Evolutionary conservation across 371 early-diverging fungal species (phyloP).

Genomic region (Mortierella sp.): DNA sequence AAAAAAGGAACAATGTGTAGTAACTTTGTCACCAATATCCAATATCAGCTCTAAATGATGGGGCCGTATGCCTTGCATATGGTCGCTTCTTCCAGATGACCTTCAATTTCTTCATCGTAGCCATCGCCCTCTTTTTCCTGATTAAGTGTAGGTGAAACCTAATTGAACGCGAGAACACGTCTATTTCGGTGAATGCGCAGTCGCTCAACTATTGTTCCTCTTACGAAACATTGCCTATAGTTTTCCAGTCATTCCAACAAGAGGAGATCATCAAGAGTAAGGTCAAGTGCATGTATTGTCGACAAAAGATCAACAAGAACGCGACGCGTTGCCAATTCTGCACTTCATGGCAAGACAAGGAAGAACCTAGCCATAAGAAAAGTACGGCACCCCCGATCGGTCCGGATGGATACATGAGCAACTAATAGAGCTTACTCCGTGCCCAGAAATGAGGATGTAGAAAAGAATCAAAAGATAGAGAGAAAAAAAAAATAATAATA

Average conservation of each 20-base stretch:
- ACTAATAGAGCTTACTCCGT: neutral
- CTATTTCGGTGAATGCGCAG: neutral
- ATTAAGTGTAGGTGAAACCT: constrained; percentile 21
- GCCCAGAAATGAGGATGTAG: too few relatives aligned
- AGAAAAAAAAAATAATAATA: too few relatives aligned
- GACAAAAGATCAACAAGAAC: constrained; percentile 49
- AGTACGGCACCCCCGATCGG: constrained; percentile 18
- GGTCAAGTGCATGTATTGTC: constrained; percentile 43
- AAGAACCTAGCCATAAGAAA: constrained; percentile 23
- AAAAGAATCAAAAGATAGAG: too few relatives aligned
- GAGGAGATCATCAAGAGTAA: constrained; percentile 55
- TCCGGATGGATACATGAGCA: constrained; percentile 20
- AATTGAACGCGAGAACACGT: neutral
- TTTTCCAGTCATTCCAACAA: constrained; percentile 48
- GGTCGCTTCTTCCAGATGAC: constrained; percentile 43
- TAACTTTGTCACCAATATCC: neutral
- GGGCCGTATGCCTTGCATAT: constrained; percentile 44
- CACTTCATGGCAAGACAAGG: constrained; percentile 43
- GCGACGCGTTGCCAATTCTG: constrained; percentile 52
- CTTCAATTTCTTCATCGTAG: constrained; percentile 43
- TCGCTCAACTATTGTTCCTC: neutral
- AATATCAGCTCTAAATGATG: constrained; percentile 32
- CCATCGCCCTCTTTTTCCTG: constrained; percentile 27
- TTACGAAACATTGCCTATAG: neutral
- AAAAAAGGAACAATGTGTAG: too few relatives aligned